These are phyloP conservation scores for Meripilus lineatus DNA, from an alignment of 1,284 basidiomycete genomes.

Conservation along the genomic window DNA sequence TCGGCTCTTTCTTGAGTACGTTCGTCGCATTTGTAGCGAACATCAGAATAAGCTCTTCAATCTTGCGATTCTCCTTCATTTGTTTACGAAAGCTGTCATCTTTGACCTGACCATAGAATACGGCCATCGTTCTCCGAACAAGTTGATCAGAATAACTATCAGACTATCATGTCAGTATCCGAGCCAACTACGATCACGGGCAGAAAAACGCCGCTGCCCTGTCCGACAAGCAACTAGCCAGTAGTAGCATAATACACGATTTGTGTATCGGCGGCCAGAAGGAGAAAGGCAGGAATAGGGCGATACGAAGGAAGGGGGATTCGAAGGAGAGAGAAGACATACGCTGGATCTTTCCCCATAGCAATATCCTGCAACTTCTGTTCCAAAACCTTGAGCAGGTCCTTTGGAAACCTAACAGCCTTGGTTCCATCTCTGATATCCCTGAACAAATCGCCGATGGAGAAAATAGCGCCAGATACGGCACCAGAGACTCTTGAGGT, in stretches of 20 bases:
- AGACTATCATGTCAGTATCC: background rate
- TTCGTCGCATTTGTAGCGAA: conserved; percentile 89
- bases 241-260: no score
- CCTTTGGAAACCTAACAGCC: conserved; percentile 89
- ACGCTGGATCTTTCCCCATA: conserved; percentile 87
- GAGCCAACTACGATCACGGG: no score
- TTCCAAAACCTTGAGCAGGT: conserved; percentile 84
- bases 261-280: conserved; percentile 5
- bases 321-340: conserved; percentile 29
- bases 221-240: no score
- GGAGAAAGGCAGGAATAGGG: background rate
- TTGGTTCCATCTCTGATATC: conserved; percentile 72
- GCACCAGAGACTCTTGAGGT: conserved; percentile 63
- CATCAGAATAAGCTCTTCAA: conserved; percentile 95
- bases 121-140: conserved; percentile 82
- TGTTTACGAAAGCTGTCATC: conserved; percentile 81
- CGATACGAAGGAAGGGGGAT: background rate
- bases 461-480: conserved; percentile 68
- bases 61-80: conserved; percentile 94
- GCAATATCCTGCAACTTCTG: conserved; percentile 84
- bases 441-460: conserved; percentile 80
- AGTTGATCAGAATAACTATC: conserved; percentile 84
- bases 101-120: conserved; percentile 87
- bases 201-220: no score
- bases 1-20: conserved; percentile 79